phyloP scores from a whole-genome alignment of 352 stramenopile genomes.

The Globisporangium cederbergense region DNA sequence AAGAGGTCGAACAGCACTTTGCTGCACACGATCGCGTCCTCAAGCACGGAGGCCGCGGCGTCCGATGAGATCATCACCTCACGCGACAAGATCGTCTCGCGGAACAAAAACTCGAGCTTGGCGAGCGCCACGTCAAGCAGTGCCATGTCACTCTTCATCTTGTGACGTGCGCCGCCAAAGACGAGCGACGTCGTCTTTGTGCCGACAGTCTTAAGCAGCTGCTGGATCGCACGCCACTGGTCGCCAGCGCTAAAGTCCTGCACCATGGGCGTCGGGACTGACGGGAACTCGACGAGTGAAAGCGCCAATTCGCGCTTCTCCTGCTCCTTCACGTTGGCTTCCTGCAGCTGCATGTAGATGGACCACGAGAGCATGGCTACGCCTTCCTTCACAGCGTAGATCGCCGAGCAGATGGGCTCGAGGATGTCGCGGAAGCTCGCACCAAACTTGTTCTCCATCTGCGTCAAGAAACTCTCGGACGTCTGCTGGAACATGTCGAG shows the following conservation, averaged over 20 bases:
- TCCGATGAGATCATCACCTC: slow-evolving; percentile 23
- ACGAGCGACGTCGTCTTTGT: slow-evolving; percentile 39
- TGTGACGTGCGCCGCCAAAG: slow-evolving; percentile 41
- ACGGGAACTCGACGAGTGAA: slow-evolving; percentile 72
- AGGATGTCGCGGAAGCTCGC: slow-evolving; percentile 82
- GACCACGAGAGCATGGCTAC: slow-evolving; percentile 67
- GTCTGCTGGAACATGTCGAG: slow-evolving; percentile 89
- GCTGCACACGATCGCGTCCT: slow-evolving; percentile 51
- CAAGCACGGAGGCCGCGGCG: slow-evolving; percentile 20
- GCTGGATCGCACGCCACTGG: slow-evolving; percentile 79
- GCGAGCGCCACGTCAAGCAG: slow-evolving; percentile 64
- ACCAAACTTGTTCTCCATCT: slow-evolving; percentile 66
- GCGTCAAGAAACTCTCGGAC: slow-evolving; percentile 72
- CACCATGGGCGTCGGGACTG: slow-evolving; percentile 21
- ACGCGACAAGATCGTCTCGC: slow-evolving; percentile 24
- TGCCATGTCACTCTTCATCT: slow-evolving; percentile 64
- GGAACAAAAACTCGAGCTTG: slow-evolving; percentile 72
- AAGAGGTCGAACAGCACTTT: slow-evolving; percentile 83
- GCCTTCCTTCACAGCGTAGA: slow-evolving; percentile 86
- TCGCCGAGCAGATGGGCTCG: slow-evolving; percentile 68
- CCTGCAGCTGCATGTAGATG: slow-evolving; percentile 52
- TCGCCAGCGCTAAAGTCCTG: slow-evolving; percentile 6
- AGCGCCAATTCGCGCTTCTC: slow-evolving; percentile 52
- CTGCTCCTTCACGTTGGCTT: slow-evolving; percentile 35
- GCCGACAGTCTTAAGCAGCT: slow-evolving; percentile 46